phyloP scores from a whole-genome alignment of 345 rosid genomes.

The Carallia pectinifolia region DNA sequence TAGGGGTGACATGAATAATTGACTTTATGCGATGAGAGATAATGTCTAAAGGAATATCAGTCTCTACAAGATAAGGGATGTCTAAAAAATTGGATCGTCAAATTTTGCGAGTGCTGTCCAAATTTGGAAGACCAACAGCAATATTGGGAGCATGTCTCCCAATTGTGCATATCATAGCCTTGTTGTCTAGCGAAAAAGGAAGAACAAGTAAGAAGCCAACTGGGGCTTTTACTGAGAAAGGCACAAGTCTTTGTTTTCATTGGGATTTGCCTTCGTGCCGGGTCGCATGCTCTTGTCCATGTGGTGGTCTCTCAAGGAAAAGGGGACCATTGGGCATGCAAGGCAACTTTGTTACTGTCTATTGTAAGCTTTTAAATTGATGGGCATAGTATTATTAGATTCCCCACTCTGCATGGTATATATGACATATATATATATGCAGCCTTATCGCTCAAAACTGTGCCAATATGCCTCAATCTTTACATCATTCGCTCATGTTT shows the following conservation, averaged over 20 bases:
- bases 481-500: slow-evolving; percentile 1
- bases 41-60: too few relatives aligned
- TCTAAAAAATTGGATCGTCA: too few relatives aligned
- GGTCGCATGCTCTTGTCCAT: slow-evolving; percentile 32
- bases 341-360: slow-evolving; percentile 9
- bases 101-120: too few relatives aligned
- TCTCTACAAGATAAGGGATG: too few relatives aligned
- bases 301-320: slow-evolving; percentile 9
- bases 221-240: slow-evolving; percentile 19
- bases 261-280: background rate
- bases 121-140: too few relatives aligned
- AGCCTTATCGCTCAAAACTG: slow-evolving; percentile 16
- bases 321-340: slow-evolving; percentile 8
- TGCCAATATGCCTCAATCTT: slow-evolving; percentile 2
- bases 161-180: too few relatives aligned
- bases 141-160: too few relatives aligned
- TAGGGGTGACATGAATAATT: too few relatives aligned
- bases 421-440: background rate
- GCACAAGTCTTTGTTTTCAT: slow-evolving; percentile 9
- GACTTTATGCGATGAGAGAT: too few relatives aligned
- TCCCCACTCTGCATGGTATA: slow-evolving; percentile 8
- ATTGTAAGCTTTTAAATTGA: slow-evolving; percentile 7
- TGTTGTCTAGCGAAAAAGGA: slow-evolving; percentile 9
- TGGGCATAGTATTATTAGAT: slow-evolving; percentile 21
- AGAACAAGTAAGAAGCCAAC: background rate